phyloP scores from a whole-genome alignment of 805 yeast genomes.

The Pichia nanzhaoensis region DNA sequence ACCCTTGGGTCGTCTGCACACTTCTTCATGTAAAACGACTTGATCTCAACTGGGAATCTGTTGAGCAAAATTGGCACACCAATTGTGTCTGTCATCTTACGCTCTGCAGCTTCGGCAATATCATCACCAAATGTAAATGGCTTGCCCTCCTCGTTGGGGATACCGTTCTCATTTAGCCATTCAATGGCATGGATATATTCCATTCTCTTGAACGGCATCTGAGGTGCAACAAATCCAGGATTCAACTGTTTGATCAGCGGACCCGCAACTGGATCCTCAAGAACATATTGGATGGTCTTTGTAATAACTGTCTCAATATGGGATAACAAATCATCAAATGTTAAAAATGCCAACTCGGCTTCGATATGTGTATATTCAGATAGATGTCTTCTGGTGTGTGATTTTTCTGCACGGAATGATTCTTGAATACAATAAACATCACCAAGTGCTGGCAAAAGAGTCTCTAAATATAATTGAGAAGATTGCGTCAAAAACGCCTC shows the following conservation, averaged over 20 bases:
- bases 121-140: slow-evolving; percentile 95
- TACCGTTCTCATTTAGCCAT: slow-evolving; percentile 94
- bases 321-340: slow-evolving; percentile 75
- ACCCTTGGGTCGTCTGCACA: slow-evolving; percentile 87
- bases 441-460: slow-evolving; percentile 92
- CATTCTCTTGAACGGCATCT: slow-evolving; percentile 84
- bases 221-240: slow-evolving; percentile 84
- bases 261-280: slow-evolving; percentile 89
- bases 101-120: slow-evolving; percentile 98
- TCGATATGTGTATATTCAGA: slow-evolving; percentile 97
- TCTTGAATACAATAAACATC: slow-evolving; percentile 97
- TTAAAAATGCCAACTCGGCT: slow-evolving; percentile 83
- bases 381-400: slow-evolving; percentile 97
- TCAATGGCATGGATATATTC: slow-evolving; percentile 84
- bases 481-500: slow-evolving; percentile 96
- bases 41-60: slow-evolving; percentile 94
- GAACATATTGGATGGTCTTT: slow-evolving; percentile 61
- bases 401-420: slow-evolving; percentile 97
- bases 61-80: slow-evolving; percentile 88
- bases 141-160: slow-evolving; percentile 92
- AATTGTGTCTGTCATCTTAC: slow-evolving; percentile 94
- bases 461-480: slow-evolving; percentile 93
- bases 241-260: slow-evolving; percentile 84
- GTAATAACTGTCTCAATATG: slow-evolving; percentile 81
- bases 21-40: slow-evolving; percentile 96